phyloP scores from a whole-genome alignment of 2,329 filamentous ascomycete genomes.

The Cyphellophora europaea region DNA sequence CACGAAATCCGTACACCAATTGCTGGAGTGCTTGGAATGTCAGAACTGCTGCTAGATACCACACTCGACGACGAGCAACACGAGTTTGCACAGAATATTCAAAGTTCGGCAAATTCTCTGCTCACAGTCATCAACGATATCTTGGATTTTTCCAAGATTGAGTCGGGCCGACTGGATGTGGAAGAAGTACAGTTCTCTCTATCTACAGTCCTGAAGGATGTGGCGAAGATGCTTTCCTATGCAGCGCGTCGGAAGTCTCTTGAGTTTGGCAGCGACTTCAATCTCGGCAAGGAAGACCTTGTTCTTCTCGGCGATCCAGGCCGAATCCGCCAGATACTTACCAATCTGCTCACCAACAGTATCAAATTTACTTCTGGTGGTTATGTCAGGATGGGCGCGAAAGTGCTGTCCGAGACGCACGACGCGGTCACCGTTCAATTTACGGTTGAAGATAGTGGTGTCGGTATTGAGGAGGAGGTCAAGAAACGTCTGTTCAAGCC shows the following conservation, averaged over 20 bases:
- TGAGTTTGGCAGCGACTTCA: conserved; percentile 57
- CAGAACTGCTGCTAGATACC: conserved; percentile 31
- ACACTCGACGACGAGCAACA: conserved; percentile 30
- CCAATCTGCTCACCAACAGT: conserved; percentile 67
- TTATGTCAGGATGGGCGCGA: conserved; percentile 56
- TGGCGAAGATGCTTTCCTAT: conserved; percentile 70
- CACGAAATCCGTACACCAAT: conserved; percentile 73
- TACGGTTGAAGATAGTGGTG: conserved; percentile 66
- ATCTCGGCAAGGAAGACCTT: conserved; percentile 53
- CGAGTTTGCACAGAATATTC: conserved; percentile 31
- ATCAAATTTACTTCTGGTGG: conserved; percentile 67
- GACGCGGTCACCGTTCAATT: conserved; percentile 63
- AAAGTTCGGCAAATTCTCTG: conserved; percentile 31
- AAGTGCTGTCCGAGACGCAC: conserved; percentile 52
- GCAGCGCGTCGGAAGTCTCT: conserved; percentile 66
- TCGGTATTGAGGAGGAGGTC: conserved; percentile 72
- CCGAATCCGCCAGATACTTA: conserved; percentile 66
- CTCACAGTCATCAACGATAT: conserved; percentile 37
- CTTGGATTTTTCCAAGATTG: conserved; percentile 56
- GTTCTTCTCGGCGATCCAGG: conserved; percentile 71
- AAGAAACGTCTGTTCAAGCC: conserved; percentile 65
- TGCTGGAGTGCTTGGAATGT: conserved; percentile 59
- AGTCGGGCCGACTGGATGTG: conserved; percentile 66
- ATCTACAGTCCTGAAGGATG: conserved; percentile 62
- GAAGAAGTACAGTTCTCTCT: conserved; percentile 74